These are phyloP conservation scores for Leptodontidium sp. DNA, from an alignment of 2,329 filamentous ascomycete genomes.

Conservation along the genomic window DNA sequence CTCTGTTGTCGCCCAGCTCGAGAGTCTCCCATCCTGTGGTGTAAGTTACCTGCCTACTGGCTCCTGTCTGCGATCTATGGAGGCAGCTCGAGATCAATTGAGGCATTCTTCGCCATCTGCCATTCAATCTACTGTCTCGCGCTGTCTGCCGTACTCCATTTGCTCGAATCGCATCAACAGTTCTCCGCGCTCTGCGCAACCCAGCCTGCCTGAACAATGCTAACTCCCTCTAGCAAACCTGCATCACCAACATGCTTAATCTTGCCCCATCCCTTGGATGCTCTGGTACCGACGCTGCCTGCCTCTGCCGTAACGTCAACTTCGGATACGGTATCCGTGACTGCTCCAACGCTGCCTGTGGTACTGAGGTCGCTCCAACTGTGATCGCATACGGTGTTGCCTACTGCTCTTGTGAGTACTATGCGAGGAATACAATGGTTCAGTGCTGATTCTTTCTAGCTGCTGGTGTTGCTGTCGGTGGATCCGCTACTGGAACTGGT, in stretches of 20 bases:
- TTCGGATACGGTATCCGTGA: slow-evolving; percentile 58
- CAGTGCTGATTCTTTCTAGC: slow-evolving; percentile 13
- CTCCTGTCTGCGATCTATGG: not conserved
- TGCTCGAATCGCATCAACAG: not conserved
- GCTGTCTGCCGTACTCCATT: not conserved
- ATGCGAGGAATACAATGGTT: not conserved
- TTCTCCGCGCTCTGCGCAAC: not conserved
- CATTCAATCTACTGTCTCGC: not conserved
- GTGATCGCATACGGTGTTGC: slow-evolving; percentile 44
- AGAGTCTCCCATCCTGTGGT: slow-evolving; percentile 44
- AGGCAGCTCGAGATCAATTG: not conserved
- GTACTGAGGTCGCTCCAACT: slow-evolving; percentile 38
- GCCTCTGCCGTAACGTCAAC: slow-evolving; percentile 54
- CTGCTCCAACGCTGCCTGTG: slow-evolving; percentile 54
- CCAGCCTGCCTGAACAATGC: slow-evolving; percentile 12
- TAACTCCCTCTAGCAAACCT: slow-evolving; percentile 47
- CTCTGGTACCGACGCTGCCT: slow-evolving; percentile 47
- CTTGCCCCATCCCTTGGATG: slow-evolving; percentile 53
- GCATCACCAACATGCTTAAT: slow-evolving; percentile 55
- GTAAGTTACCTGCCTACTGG: slow-evolving; percentile 40
- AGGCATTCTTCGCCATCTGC: not conserved
- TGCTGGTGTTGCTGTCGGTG: slow-evolving; percentile 23
- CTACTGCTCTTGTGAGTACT: slow-evolving; percentile 42
- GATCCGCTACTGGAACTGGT: slow-evolving; percentile 24
- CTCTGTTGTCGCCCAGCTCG: slow-evolving; percentile 39